Evolutionary conservation across 176 grass and related monocot species (phyloP), one percentile per base, ranked within the genome.

Genomic region (Cenchrus americanus): DNA sequence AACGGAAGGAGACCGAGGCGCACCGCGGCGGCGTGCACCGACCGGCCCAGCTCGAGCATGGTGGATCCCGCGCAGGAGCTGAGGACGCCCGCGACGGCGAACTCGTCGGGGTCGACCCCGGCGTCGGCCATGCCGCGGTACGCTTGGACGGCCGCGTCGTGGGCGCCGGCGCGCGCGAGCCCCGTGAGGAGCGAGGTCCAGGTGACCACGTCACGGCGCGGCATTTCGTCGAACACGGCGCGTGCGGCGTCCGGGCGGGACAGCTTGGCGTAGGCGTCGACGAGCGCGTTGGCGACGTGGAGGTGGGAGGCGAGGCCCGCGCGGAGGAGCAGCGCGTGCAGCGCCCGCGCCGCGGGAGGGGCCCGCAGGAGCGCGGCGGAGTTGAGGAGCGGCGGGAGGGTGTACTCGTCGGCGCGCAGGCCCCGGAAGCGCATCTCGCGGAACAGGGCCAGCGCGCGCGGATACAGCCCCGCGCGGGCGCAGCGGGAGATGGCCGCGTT

Each of bases 151-250:
- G 92, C 92, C 8, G 11, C 10, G 32, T 8, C 78, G 64, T 94
- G 84, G 15, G 73, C 82, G 2, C 87, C 85, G 13, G 64, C 69
- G 27, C 87, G 89, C 15, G 87, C 89, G 43, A 83, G 84, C 15
- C 89, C 89, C 1, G 85, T 82, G 69, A 94, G 62, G 81, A 94
- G 89, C 15, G 89, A 89, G 14, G 92, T 94, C 92, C 89, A 94
- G 6, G 50, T 85, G 81, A 94, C 87, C 27, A 94, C 87, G 69
- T 94, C 92, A 62, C 78, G 81, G 26, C 13, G 21, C 7, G 84
- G 82, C 87, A 92, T 94, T 81, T 80, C 81, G 68, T 94, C 87
- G 85, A 92, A 89, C 72, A 92, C n/a, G 3, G 19, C 42, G 41
- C 68, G 81, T 67, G 89, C 92, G 32, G 73, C 61, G 8, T 0